These are phyloP conservation scores for Wallemia mellicola DNA, from an alignment of 1,284 basidiomycete genomes.

Conservation along the genomic window DNA sequence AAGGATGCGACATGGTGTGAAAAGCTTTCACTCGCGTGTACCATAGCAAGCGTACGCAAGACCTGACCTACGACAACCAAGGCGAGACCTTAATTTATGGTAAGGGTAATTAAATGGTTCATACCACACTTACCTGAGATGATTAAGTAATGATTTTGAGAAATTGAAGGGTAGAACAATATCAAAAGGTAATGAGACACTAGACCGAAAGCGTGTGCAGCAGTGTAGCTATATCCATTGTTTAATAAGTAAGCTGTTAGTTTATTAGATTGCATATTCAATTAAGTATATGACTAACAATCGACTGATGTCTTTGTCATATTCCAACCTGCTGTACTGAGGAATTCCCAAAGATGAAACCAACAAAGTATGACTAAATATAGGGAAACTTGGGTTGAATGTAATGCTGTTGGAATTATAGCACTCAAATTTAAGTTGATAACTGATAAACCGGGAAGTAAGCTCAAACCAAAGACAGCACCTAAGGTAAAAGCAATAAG, in stretches of 20 bases:
- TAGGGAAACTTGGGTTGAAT: conserved; percentile 44
- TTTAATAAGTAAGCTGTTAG: conserved; percentile 63
- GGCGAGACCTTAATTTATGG: conserved; percentile 23
- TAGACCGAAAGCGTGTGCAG: conserved; percentile 50
- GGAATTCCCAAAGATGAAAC: conserved; percentile 87
- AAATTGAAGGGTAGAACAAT: conserved; percentile 23
- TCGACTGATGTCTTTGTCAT: conserved; percentile 67
- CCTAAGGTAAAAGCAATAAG: conserved; percentile 47
- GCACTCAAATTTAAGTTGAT: conserved; percentile 4
- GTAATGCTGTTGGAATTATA: neutral
- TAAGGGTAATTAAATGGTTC: conserved; percentile 2
- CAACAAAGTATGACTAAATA: conserved; percentile 47
- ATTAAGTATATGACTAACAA: conserved; percentile 36
- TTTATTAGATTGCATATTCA: neutral
- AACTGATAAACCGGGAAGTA: conserved; percentile 19
- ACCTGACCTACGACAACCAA: conserved; percentile 40
- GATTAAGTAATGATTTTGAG: conserved; percentile 1
- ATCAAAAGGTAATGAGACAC: conserved; percentile 45
- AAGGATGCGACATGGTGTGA: conserved; percentile 52
- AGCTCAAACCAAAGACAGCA: conserved; percentile 22
- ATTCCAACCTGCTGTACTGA: conserved; percentile 87
- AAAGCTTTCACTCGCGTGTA: conserved; percentile 76
- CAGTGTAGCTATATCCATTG: conserved; percentile 58
- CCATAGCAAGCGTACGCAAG: conserved; percentile 70
- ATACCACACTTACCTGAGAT: neutral